Percentiles rank a stretch among this genome's conserved stretches.
These are phyloP conservation scores for Gaertneriomyces semiglobifer DNA, from an alignment of 192 early-diverging fungal genomes.

Conservation along the genomic window DNA sequence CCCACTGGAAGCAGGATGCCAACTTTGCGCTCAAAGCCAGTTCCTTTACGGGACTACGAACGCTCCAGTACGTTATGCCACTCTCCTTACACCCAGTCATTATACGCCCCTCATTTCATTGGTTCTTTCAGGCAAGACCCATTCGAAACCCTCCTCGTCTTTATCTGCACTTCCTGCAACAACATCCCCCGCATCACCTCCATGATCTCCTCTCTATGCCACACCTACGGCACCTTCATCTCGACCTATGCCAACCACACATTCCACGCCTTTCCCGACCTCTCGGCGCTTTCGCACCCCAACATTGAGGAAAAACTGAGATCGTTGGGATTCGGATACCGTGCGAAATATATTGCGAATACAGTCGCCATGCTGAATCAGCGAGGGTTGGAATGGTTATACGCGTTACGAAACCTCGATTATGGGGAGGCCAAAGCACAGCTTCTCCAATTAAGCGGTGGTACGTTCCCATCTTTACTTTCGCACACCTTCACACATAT, in stretches of 20 bases:
- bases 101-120: not conserved
- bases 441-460: constrained; percentile 71
- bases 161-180: constrained; percentile 94
- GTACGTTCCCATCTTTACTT: constrained; percentile 14
- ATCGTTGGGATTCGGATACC: constrained; percentile 87
- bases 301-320: constrained; percentile 66
- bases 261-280: constrained; percentile 69
- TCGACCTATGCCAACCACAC: constrained; percentile 14
- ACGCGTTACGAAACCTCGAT: constrained; percentile 48
- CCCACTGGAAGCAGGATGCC: constrained; percentile 57
- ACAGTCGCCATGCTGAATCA: constrained; percentile 58
- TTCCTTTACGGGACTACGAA: constrained; percentile 64
- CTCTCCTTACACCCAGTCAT: not conserved
- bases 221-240: constrained; percentile 24
- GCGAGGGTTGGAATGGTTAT: constrained; percentile 57
- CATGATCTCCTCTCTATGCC: constrained; percentile 61
- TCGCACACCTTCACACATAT: too few species aligned
- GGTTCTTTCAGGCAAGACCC: constrained; percentile 64
- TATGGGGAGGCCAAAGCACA: constrained; percentile 59
- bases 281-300: constrained; percentile 50
- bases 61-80: constrained; percentile 45
- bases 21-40: constrained; percentile 63
- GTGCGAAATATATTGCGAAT: constrained; percentile 85
- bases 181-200: constrained; percentile 86
- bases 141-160: constrained; percentile 80